Evolutionary conservation across 179 eudicot species (phyloP).

Genomic region (Sideroxylon spinosum): DNA sequence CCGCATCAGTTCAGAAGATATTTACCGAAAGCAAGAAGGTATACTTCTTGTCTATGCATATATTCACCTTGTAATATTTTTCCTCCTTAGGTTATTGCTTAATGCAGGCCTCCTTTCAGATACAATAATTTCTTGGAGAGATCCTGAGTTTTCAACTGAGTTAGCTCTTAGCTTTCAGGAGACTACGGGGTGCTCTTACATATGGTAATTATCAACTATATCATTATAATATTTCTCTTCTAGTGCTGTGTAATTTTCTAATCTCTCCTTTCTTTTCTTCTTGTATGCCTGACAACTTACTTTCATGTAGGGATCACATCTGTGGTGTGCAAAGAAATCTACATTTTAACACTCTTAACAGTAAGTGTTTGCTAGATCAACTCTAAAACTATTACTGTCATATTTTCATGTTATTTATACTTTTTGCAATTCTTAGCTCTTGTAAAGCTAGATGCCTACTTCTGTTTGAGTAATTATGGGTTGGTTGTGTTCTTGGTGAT

Average conservation of each 20-base stretch:
- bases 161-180: constrained; percentile 99
- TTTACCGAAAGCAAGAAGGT: constrained; percentile 97
- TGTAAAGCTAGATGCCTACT: background rate
- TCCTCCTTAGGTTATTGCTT: background rate
- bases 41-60: constrained; percentile 13
- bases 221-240: background rate
- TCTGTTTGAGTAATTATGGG: background rate
- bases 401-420: background rate
- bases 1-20: constrained; percentile 73
- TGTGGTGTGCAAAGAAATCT: constrained; percentile 69
- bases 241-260: constrained; percentile 4
- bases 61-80: background rate
- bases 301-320: constrained; percentile 77
- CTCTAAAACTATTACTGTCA: background rate
- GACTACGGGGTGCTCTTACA: constrained; percentile 80
- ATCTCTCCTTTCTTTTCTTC: background rate
- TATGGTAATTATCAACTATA: constrained; percentile 50
- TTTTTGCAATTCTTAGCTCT: background rate
- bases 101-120: constrained; percentile 35
- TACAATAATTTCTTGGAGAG: constrained; percentile 97
- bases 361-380: constrained; percentile 47
- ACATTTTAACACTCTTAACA: constrained; percentile 56
- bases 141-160: constrained; percentile 80
- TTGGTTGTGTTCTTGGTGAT: background rate
- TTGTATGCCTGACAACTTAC: constrained; percentile 5